These are phyloP conservation scores for Neodidymelliopsis sp. DNA, from an alignment of 2,329 filamentous ascomycete genomes.

Conservation along the genomic window DNA sequence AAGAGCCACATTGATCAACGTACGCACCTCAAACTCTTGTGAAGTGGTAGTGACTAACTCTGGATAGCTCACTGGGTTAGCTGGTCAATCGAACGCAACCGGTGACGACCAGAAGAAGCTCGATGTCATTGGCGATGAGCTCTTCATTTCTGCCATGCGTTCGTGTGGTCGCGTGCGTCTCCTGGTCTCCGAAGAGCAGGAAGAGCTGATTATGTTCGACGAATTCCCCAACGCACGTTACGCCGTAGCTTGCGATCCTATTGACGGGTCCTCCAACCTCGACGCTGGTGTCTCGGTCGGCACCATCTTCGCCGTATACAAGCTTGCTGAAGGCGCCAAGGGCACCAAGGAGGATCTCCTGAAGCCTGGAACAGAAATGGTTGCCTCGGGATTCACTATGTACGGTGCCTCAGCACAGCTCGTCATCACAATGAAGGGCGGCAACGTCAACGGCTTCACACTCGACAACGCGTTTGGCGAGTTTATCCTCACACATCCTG, in stretches of 20 bases:
- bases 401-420: constrained; percentile 97
- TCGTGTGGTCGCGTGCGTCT: constrained; percentile 90
- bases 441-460: constrained; percentile 95
- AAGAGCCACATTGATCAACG: constrained; percentile 90
- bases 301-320: constrained; percentile 95
- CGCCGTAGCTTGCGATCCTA: constrained; percentile 95
- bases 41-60: constrained; percentile 21
- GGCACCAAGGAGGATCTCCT: constrained; percentile 87
- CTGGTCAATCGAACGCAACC: constrained; percentile 92
- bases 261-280: constrained; percentile 96
- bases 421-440: constrained; percentile 95
- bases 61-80: constrained; percentile 80
- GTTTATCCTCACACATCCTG: constrained; percentile 96
- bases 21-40: constrained; percentile 27
- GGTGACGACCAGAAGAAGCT: constrained; percentile 99
- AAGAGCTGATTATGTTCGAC: constrained; percentile 86
- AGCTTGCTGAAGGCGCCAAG: constrained; percentile 77
- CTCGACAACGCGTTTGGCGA: constrained; percentile 96
- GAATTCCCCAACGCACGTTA: constrained; percentile 79
- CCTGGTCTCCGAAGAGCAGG: constrained; percentile 97
- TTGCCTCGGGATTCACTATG: constrained; percentile 99
- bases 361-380: constrained; percentile 86
- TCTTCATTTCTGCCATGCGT: constrained; percentile 95
- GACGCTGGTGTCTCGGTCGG: constrained; percentile 98
- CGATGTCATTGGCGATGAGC: constrained; percentile 97